Evolutionary conservation across 371 early-diverging fungal species (phyloP).

Genomic region (Apophysomyces sp.): DNA sequence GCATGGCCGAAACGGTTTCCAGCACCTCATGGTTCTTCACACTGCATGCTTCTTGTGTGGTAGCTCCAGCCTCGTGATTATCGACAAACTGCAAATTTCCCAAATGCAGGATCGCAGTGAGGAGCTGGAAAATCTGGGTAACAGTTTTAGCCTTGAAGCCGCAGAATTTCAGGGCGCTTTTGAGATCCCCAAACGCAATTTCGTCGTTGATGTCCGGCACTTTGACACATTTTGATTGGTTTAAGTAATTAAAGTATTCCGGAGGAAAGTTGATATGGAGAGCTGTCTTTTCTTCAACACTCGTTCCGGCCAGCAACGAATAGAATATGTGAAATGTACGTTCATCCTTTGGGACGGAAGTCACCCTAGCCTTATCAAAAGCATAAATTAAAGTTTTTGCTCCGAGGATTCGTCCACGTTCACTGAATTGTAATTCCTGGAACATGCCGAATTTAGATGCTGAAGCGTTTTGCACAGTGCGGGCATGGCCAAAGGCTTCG

Average conservation of each 20-base stretch:
- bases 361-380: conserved; percentile 82
- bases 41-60: conserved; percentile 43
- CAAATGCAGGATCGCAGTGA: conserved; percentile 73
- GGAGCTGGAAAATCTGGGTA: conserved; percentile 63
- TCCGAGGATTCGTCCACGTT: conserved; percentile 83
- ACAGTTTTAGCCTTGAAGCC: conserved; percentile 74
- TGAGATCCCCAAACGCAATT: conserved; percentile 53
- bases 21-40: conserved; percentile 61
- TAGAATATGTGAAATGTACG: conserved; percentile 86
- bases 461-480: conserved; percentile 66
- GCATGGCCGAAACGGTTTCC: conserved; percentile 69
- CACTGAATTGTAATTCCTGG: conserved; percentile 85
- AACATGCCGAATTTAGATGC: conserved; percentile 80
- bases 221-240: conserved; percentile 40
- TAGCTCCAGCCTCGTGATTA: conserved; percentile 46
- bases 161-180: conserved; percentile 66
- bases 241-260: conserved; percentile 51
- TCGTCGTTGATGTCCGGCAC: conserved; percentile 32
- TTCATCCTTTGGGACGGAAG: conserved; percentile 50
- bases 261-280: conserved; percentile 55
- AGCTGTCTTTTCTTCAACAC: conserved; percentile 52
- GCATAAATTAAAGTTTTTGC: conserved; percentile 83
- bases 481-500: conserved; percentile 78
- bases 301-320: conserved; percentile 66
- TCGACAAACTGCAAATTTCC: conserved; percentile 70